phyloP scores from a whole-genome alignment of 768 basidiomycete genomes.

The Cubamyces sp. region DNA sequence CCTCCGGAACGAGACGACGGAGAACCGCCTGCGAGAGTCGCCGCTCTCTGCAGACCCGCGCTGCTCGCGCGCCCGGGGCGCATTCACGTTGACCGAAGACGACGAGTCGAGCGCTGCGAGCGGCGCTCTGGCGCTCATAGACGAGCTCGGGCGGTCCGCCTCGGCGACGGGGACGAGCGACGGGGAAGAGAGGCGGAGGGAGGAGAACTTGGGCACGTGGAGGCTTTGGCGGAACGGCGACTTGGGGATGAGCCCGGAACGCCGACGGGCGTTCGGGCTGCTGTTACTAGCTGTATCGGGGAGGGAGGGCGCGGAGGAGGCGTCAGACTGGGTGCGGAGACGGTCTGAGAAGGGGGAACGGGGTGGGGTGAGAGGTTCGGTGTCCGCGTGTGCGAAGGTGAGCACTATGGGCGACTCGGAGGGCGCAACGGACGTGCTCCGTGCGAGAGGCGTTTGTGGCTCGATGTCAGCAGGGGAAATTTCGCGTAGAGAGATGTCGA shows the following conservation, averaged over 20 bases:
- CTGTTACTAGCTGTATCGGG: background rate
- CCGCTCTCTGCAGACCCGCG: background rate
- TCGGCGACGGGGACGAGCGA: slow-evolving; percentile 20
- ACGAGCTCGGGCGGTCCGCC: slow-evolving; percentile 14
- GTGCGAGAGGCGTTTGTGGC: background rate
- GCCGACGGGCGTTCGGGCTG: background rate
- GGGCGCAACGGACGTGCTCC: background rate
- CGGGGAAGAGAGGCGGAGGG: slow-evolving; percentile 12
- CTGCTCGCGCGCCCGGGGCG: background rate
- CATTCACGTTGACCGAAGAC: background rate
- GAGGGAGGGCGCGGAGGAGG: background rate
- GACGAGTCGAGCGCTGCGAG: background rate
- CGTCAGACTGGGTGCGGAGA: slow-evolving; percentile 10
- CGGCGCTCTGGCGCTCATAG: slow-evolving; percentile 4
- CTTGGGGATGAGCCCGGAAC: background rate
- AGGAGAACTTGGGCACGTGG: slow-evolving; percentile 12
- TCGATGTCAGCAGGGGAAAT: background rate
- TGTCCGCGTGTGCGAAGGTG: background rate
- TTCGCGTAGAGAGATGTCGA: slow-evolving; percentile 16
- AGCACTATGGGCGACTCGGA: background rate
- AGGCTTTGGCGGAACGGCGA: slow-evolving; percentile 9
- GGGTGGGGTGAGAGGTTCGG: background rate
- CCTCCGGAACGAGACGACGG: slow-evolving; percentile 11
- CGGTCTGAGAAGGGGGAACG: background rate
- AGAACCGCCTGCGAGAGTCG: slow-evolving; percentile 6